Percentiles rank a stretch among this genome's conserved stretches.
Evolutionary conservation across 177 flowering plant species (phyloP).

Genomic region (Vitis hybrid): DNA sequence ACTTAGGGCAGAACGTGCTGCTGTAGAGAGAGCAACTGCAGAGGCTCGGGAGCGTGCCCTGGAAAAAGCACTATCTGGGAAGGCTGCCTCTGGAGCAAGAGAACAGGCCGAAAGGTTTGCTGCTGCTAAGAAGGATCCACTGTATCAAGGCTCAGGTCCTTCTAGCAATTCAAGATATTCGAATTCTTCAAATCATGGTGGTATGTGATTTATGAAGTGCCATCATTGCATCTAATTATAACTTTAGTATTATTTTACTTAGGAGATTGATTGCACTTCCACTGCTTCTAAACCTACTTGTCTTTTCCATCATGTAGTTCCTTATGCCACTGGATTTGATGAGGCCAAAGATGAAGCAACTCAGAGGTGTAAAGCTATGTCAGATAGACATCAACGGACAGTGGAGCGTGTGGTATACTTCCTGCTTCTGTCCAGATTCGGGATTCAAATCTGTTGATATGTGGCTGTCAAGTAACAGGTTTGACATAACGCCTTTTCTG

Average conservation of each 20-base stretch:
- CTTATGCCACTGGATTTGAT: slow-evolving; percentile 24
- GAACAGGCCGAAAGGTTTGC: slow-evolving; percentile 37
- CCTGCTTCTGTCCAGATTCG: slow-evolving; percentile 1
- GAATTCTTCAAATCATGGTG: slow-evolving; percentile 28
- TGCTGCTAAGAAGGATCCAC: slow-evolving; percentile 45
- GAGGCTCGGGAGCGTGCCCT: slow-evolving; percentile 88
- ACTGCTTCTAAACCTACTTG: slow-evolving; percentile 4
- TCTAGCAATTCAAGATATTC: slow-evolving; percentile 31
- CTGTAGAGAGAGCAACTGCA: slow-evolving; percentile 87
- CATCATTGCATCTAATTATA: background rate
- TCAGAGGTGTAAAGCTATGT: slow-evolving; percentile 46
- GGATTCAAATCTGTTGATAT: background rate
- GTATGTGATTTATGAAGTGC: slow-evolving; percentile 19
- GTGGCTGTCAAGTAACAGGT: background rate
- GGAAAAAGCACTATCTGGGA: slow-evolving; percentile 68
- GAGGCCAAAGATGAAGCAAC: slow-evolving; percentile 41
- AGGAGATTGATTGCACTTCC: background rate
- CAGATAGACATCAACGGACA: slow-evolving; percentile 52
- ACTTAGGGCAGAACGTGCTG: slow-evolving; percentile 81
- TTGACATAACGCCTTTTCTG: background rate
- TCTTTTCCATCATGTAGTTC: slow-evolving; percentile 15
- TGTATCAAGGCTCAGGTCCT: slow-evolving; percentile 33
- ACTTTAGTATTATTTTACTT: background rate
- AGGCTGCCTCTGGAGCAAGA: slow-evolving; percentile 40
- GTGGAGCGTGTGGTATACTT: slow-evolving; percentile 59